Evolutionary conservation across 2,329 filamentous ascomycete genomes (phyloP), one percentile per base, ranked within the genome.

Genomic region (Cytospora piceae): DNA sequence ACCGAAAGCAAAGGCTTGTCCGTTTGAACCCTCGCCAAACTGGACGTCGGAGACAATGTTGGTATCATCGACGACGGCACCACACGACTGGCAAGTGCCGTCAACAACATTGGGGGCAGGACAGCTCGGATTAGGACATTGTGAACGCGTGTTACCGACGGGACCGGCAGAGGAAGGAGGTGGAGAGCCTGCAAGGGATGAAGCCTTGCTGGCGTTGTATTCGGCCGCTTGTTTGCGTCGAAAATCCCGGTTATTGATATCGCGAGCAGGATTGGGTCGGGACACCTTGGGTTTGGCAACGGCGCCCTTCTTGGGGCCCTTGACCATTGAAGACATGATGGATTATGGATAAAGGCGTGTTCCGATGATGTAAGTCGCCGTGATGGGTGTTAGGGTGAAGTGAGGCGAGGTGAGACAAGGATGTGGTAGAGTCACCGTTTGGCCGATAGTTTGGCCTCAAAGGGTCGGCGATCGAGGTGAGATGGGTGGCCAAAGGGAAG

Each of bases 41-140:
- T 90, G 90, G 68, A 98, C 87, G 76, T 99, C 95, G 58, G 93
- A 87, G 66, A 97, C 94, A 69, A 98, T 97, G 73, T 96, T 93
- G 74, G 88, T 89, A 71, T 91, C 90, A 64, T 94, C 87, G 70
- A 97, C 87, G 70, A 97, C 88, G 67, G 87, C 89, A 83, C 93
- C 94, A 77, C 95, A 98, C 56, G 87, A 90, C 68, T 88, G 87
- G 78, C 95, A 98, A 70, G 92, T 85, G 46, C 87, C 87, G 20
- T 62, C 58, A 61, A 85, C 80, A 58, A 90, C 83, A 63, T 87
- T 83, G 20, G 86, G 85, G 61, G 84, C 84, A n/a, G 81, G 80
- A 74, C 87, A 90, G 58, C 80, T 78, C 67, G 85, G 83, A 73
- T 88, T 89, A 15, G 84, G 84, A 74, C 86, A 89, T 34, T 68